Conservation (phyloP, 306 rosid species). For the Carpinus viminea region DNA sequence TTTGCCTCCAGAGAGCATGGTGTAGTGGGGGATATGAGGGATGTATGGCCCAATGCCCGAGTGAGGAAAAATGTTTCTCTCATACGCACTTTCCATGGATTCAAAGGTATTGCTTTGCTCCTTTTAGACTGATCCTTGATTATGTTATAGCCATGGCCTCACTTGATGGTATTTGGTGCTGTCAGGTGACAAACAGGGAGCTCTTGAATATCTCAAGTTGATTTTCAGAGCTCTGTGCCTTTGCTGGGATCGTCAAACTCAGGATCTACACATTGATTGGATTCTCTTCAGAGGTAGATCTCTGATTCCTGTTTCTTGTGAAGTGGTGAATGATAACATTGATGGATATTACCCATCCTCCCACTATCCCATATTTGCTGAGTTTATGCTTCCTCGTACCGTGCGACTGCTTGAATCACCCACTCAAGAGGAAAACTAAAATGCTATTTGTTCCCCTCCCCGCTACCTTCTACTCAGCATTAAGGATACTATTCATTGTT, state of each 20-base stretch:
- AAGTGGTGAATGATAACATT: slow-evolving; percentile 82
- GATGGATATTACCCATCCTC: slow-evolving; percentile 92
- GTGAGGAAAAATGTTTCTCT: slow-evolving; percentile 83
- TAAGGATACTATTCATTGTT: neutral
- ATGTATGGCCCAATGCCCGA: slow-evolving; percentile 91
- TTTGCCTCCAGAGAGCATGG: slow-evolving; percentile 82
- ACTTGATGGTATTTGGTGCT: slow-evolving; percentile 17
- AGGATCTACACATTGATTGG: slow-evolving; percentile 97
- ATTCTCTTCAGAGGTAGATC: slow-evolving; percentile 97
- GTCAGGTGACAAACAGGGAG: slow-evolving; percentile 94
- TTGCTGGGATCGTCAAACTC: slow-evolving; percentile 99
- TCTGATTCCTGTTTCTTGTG: slow-evolving; percentile 83
- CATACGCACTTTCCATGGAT: slow-evolving; percentile 92
- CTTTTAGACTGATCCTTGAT: slow-evolving; percentile 12
- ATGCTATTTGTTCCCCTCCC: neutral
- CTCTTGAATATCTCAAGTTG: slow-evolving; percentile 82
- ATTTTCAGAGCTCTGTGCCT: slow-evolving; percentile 93
- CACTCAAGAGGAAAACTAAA: slow-evolving; percentile 56
- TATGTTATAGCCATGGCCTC: slow-evolving; percentile 16
- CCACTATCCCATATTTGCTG: slow-evolving; percentile 84
- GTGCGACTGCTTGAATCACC: slow-evolving; percentile 75
- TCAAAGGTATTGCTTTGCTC: slow-evolving; percentile 63
- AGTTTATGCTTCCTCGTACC: slow-evolving; percentile 94
- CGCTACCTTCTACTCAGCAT: neutral
- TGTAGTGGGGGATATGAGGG: slow-evolving; percentile 97